These are phyloP conservation scores for Neurospora sp. DNA, from an alignment of 2,329 filamentous ascomycete species.

Conservation along the genomic window DNA sequence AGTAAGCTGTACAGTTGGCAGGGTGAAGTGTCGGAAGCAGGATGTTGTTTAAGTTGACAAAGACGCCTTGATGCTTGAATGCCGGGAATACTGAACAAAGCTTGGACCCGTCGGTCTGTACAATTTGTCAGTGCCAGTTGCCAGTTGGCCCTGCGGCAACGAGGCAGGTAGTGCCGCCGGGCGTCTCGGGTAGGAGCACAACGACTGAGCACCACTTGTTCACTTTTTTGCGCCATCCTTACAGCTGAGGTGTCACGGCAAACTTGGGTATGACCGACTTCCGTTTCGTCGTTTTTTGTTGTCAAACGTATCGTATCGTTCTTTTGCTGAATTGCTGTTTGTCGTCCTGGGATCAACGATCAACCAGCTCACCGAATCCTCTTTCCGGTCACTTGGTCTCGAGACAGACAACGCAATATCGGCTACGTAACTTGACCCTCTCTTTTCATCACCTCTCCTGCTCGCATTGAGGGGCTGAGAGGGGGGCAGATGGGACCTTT, in stretches of 20 bases:
- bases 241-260: background rate
- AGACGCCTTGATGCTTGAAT: background rate
- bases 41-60: background rate
- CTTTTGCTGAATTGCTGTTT: background rate
- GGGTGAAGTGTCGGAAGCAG: background rate
- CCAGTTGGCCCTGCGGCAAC: background rate
- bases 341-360: background rate
- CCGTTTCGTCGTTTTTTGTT: background rate
- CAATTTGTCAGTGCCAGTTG: background rate
- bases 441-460: background rate
- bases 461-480: background rate
- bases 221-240: background rate
- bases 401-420: background rate
- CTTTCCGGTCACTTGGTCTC: background rate
- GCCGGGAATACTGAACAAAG: background rate
- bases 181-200: background rate
- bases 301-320: background rate
- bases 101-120: background rate
- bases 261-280: background rate
- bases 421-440: background rate
- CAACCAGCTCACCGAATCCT: background rate
- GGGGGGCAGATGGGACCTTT: background rate
- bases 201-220: background rate
- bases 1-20: background rate
- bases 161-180: background rate